These are phyloP conservation scores for Leccinum angustisporum DNA, from an alignment of 1,284 basidiomycete species.

Conservation along the genomic window DNA sequence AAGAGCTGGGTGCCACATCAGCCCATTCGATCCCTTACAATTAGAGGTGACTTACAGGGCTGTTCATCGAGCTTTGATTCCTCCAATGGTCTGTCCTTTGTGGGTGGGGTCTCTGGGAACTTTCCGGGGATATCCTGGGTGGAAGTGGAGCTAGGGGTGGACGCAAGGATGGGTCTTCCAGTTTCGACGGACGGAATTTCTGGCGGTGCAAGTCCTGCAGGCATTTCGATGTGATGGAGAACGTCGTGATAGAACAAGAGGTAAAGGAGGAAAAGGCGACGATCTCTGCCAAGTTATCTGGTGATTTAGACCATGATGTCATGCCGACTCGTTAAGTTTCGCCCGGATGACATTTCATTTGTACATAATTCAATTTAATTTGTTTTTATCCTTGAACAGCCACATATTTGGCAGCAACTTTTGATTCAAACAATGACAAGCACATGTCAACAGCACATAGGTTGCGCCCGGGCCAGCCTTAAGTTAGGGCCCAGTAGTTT, in stretches of 20 bases:
- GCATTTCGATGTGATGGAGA: slow-evolving; percentile 12
- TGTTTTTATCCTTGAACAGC: not conserved
- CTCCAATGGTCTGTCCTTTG: not conserved
- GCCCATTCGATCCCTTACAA: not conserved
- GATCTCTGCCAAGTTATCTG: not conserved
- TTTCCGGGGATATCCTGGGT: slow-evolving; percentile 11
- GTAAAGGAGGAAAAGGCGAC: not conserved
- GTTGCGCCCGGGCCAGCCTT: too few relatives aligned
- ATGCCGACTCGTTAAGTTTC: slow-evolving; percentile 21
- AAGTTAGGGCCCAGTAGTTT: not conserved
- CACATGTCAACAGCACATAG: slow-evolving; percentile 5
- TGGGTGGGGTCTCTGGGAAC: not conserved
- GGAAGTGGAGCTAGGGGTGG: slow-evolving; percentile 2
- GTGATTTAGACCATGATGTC: slow-evolving; percentile 26
- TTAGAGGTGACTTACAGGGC: slow-evolving; percentile 11
- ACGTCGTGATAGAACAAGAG: not conserved
- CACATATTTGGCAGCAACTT: slow-evolving; percentile 16
- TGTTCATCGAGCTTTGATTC: slow-evolving; percentile 1
- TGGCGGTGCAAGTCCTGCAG: slow-evolving; percentile 12
- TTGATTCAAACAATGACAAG: slow-evolving; percentile 21
- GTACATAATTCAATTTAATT: not conserved
- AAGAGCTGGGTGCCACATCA: slow-evolving; percentile 11
- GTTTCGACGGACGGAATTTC: slow-evolving; percentile 18
- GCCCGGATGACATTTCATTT: slow-evolving; percentile 15
- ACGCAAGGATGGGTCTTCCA: slow-evolving; percentile 22